Percentiles rank a stretch among this genome's conserved stretches.
Evolutionary conservation across 306 rosid genomes (phyloP).

Genomic region (Malus sieversii): DNA sequence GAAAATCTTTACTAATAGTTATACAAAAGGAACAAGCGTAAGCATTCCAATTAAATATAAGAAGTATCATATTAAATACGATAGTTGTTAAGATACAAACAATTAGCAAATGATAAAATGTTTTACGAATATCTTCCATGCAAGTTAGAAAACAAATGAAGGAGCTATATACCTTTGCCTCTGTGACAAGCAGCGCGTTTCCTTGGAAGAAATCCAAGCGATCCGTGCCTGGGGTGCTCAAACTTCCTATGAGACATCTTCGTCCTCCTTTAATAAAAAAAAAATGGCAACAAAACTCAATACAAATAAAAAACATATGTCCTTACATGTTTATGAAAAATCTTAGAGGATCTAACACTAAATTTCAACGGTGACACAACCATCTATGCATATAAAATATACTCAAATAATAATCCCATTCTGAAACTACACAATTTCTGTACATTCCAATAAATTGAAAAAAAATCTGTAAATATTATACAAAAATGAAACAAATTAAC

Average conservation of each 20-base stretch:
- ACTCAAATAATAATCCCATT: background rate
- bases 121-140: background rate
- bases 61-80: background rate
- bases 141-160: background rate
- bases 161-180: conserved; percentile 50
- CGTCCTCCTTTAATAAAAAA: background rate
- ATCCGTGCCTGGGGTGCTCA: conserved; percentile 86
- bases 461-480: background rate
- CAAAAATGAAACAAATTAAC: background rate
- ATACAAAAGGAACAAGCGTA: background rate
- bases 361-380: background rate
- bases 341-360: background rate
- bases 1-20: too few species aligned
- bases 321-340: background rate
- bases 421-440: background rate
- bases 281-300: background rate
- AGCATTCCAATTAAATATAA: background rate
- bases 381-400: background rate
- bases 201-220: conserved; percentile 84
- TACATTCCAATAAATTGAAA: background rate
- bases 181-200: conserved; percentile 77
- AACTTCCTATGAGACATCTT: conserved; percentile 89
- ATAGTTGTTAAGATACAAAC: background rate
- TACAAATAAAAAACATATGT: background rate
- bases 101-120: background rate